These are phyloP conservation scores for Pulveroboletus sp. DNA, from an alignment of 768 basidiomycete genomes.

Conservation along the genomic window DNA sequence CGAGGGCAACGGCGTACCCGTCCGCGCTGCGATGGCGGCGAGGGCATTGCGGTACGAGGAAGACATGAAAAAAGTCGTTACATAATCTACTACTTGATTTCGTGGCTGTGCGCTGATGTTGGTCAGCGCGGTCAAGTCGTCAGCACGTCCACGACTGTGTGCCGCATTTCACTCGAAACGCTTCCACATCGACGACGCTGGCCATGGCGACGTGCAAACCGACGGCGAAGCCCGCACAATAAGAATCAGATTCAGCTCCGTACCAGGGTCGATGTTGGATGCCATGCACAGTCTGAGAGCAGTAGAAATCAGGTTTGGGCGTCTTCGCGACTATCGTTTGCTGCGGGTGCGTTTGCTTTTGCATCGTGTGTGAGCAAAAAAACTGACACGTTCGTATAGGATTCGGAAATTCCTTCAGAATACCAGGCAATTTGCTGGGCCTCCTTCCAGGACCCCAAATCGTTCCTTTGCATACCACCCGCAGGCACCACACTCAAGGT, in stretches of 20 bases:
- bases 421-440: conserved; percentile 45
- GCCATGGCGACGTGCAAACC: conserved; percentile 17
- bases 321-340: conserved; percentile 42
- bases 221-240: conserved; percentile 28
- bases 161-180: conserved; percentile 3
- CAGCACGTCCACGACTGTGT: background rate
- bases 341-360: conserved; percentile 36
- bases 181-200: conserved; percentile 25
- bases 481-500: conserved; percentile 32
- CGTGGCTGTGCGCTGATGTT: conserved; percentile 25
- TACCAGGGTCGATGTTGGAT: conserved; percentile 46
- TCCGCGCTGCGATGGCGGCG: conserved; percentile 58
- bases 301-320: conserved; percentile 54
- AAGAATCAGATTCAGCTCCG: conserved; percentile 39
- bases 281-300: conserved; percentile 51
- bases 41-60: conserved; percentile 54
- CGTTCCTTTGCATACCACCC: conserved; percentile 35
- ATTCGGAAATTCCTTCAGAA: conserved; percentile 41
- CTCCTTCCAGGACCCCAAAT: conserved; percentile 44
- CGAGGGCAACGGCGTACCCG: conserved; percentile 74
- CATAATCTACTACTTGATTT: conserved; percentile 10
- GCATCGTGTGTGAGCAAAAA: background rate
- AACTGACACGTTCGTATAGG: conserved; percentile 31
- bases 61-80: conserved; percentile 25
- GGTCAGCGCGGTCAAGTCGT: conserved; percentile 6